Evolutionary conservation across 2,329 filamentous ascomycete genomes (phyloP), one percentile per base, ranked within the genome.

Genomic region (Magnaporthiopsis incrustans): DNA sequence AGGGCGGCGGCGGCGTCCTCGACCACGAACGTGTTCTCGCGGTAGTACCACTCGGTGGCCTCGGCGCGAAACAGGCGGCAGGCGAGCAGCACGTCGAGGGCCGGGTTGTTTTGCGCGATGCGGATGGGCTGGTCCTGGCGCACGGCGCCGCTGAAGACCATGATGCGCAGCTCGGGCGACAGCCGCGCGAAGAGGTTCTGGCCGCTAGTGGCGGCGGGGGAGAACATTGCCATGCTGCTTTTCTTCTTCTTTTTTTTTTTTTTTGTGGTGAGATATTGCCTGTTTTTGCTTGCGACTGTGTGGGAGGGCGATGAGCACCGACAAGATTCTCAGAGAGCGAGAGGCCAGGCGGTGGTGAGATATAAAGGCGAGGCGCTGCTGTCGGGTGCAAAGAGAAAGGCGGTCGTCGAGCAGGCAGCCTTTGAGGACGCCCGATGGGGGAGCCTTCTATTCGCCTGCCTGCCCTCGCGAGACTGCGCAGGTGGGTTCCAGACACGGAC

Each of bases 41-140:
- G 61, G 61, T 63, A 63, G 35, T 63, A 63, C n/a, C 27, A 57
- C 53, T 58, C 33, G 15, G 61, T 63, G 15, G 53, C 61, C 56
- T 63, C 61, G 11, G 5, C 38, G 22, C 61, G 61, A n/a, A 63
- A 63, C 22, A 57, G 27, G n/a, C 61, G 30, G 56, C 61, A 63
- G 53, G 25, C 30, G 14, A 32, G 22, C 27, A 63, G 61, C 6
- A 63, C 35, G 53, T 58, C 30, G 25, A 63, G 32, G 8, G 22
- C 61, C n/a, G 22, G 61, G 56, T n/a, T 57, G 22, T 63, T 27
- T 7, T 59, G 18, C 27, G 32, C n/a, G 61, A 63, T 38, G 53
- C 32, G 53, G n/a, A 63, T 63, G 53, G 61, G 61, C 5, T 6
- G 33, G 32, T 50, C 25, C 56, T 59, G 53, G 8, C 26, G 15